Percentiles rank a stretch among this genome's conserved stretches.
Evolutionary conservation across 148 eudicot genomes (phyloP).

Genomic region (Nepenthes gracilis): DNA sequence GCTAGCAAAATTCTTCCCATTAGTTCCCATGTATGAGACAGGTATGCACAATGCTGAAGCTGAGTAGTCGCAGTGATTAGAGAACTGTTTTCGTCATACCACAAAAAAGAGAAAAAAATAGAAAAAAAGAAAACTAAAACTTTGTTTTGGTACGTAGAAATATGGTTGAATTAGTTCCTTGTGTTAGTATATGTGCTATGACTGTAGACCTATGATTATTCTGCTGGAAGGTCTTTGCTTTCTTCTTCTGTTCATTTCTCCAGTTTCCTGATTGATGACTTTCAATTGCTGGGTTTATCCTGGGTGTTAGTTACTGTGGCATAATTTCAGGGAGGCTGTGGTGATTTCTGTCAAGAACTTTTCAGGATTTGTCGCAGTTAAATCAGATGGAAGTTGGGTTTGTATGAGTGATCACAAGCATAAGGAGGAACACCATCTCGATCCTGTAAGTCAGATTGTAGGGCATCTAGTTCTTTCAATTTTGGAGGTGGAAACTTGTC

Average conservation of each 20-base stretch:
- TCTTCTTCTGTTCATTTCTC: neutral
- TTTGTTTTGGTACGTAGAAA: too few species aligned
- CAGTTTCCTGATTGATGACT: neutral
- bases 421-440: slow-evolving; percentile 47
- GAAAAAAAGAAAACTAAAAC: too few species aligned
- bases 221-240: too few species aligned
- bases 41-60: too few species aligned
- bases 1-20: too few species aligned
- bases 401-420: slow-evolving; percentile 38
- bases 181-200: too few species aligned
- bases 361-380: slow-evolving; percentile 51
- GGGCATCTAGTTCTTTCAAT: slow-evolving; percentile 1
- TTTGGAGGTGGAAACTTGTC: neutral
- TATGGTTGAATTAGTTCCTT: too few species aligned
- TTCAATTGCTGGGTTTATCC: neutral
- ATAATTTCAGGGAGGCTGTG: slow-evolving; percentile 45
- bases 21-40: too few species aligned
- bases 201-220: too few species aligned
- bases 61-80: too few species aligned
- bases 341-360: slow-evolving; percentile 57
- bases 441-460: slow-evolving; percentile 52
- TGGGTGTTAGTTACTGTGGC: slow-evolving; percentile 1
- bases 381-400: slow-evolving; percentile 74
- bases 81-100: too few species aligned
- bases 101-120: too few species aligned